Percentiles rank a stretch among this genome's conserved stretches.
Conservation (phyloP, 805 yeast genomes). For the Candida morakotiae region DNA sequence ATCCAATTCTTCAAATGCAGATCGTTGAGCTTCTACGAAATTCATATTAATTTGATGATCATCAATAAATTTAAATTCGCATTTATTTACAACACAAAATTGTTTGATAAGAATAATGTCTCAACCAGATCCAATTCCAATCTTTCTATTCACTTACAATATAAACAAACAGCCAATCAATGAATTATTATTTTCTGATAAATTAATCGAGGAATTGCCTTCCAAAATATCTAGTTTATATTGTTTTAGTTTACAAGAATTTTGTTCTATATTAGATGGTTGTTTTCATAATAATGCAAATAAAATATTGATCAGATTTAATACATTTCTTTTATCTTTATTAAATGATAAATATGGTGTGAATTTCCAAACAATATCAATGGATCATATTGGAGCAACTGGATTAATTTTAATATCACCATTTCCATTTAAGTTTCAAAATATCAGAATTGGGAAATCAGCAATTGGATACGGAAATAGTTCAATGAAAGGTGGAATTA, state of each 20-base stretch:
- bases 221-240: constrained; percentile 40
- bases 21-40: constrained; percentile 32
- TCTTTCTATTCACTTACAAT: constrained; percentile 49
- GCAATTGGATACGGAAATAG: constrained; percentile 59
- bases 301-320: constrained; percentile 30
- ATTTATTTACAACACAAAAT: background rate
- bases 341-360: constrained; percentile 30
- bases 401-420: constrained; percentile 51
- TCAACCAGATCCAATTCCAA: constrained; percentile 7
- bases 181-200: constrained; percentile 24
- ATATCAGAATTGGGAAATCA: constrained; percentile 25
- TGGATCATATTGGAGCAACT: constrained; percentile 52
- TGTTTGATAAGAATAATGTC: no score
- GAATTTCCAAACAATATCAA: constrained; percentile 39
- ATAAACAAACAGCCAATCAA: constrained; percentile 47
- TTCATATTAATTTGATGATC: constrained; percentile 14
- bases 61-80: background rate
- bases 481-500: constrained; percentile 73
- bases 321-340: constrained; percentile 29
- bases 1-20: constrained; percentile 61
- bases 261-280: constrained; percentile 54
- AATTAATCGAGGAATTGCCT: constrained; percentile 24
- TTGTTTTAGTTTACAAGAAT: constrained; percentile 66
- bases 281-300: constrained; percentile 38
- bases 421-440: constrained; percentile 27